These are phyloP conservation scores for Dothiorella sarmentorum DNA, from an alignment of 2,329 filamentous ascomycete genomes.

Conservation along the genomic window DNA sequence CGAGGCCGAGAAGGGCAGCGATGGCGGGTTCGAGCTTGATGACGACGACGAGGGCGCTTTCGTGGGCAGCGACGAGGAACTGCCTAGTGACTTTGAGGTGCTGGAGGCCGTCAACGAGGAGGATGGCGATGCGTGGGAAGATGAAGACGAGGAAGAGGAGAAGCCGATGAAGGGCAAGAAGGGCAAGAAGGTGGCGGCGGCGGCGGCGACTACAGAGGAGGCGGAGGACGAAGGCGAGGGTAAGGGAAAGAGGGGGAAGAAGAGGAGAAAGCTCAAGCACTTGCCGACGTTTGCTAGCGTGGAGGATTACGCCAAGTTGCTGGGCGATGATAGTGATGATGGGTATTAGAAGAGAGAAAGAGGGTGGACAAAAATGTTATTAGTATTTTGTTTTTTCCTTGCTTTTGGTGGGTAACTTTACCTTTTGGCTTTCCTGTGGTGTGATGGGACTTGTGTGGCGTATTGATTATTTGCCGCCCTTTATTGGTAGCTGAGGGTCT, in stretches of 20 bases:
- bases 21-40: constrained; percentile 36
- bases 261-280: constrained; percentile 80
- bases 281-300: constrained; percentile 89
- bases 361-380: not conserved
- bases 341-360: not conserved
- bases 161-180: constrained; percentile 31
- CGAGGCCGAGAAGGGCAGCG: constrained; percentile 33
- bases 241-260: constrained; percentile 48
- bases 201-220: constrained; percentile 19
- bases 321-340: constrained; percentile 62
- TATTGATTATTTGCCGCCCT: too few species aligned
- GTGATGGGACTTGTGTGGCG: too few species aligned
- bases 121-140: constrained; percentile 43
- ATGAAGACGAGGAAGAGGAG: constrained; percentile 41
- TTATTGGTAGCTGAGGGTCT: too few species aligned
- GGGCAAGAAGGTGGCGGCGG: constrained; percentile 34
- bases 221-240: constrained; percentile 28
- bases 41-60: constrained; percentile 55
- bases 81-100: constrained; percentile 49
- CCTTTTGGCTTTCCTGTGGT: too few species aligned
- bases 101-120: constrained; percentile 42
- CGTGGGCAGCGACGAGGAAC: constrained; percentile 53
- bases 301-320: constrained; percentile 87
- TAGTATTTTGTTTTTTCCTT: too few species aligned
- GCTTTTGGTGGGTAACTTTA: too few species aligned